Conservation (phyloP, 2,329 filamentous ascomycete genomes). For the Fusarium sp. region DNA sequence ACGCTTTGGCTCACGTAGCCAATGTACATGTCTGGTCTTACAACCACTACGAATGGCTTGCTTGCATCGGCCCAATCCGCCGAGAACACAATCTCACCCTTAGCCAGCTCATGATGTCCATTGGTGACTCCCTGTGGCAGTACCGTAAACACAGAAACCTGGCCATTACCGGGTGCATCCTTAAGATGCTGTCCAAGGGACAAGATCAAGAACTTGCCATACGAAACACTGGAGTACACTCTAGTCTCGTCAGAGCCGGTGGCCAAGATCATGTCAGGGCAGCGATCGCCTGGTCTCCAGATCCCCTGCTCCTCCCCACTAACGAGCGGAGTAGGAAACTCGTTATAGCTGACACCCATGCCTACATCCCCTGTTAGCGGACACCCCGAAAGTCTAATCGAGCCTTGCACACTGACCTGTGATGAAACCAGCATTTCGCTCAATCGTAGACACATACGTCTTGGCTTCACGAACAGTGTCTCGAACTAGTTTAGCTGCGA, state of each 20-base stretch:
- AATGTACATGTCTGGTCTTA: conserved; percentile 38
- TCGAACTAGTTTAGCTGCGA: conserved; percentile 59
- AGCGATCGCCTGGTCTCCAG: conserved; percentile 31
- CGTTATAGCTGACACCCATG: conserved; percentile 28
- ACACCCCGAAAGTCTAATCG: background rate
- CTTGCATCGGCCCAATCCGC: conserved; percentile 11
- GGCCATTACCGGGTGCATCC: background rate
- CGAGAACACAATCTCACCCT: background rate
- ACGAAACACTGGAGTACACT: conserved; percentile 4
- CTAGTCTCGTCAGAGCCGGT: background rate
- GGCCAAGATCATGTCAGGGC: conserved; percentile 16
- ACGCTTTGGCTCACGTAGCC: conserved; percentile 13
- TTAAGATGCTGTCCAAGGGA: background rate
- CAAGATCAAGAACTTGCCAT: conserved; percentile 10
- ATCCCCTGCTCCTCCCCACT: conserved; percentile 9
- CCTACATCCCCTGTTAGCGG: background rate
- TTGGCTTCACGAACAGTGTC: conserved; percentile 58
- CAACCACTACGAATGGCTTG: conserved; percentile 2
- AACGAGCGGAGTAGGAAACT: conserved; percentile 19
- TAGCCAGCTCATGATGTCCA: background rate
- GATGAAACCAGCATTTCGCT: conserved; percentile 62
- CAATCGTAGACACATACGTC: conserved; percentile 60
- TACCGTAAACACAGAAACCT: conserved; percentile 2
- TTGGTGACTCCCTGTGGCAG: background rate
- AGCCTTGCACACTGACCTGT: conserved; percentile 50